phyloP scores from a whole-genome alignment of 495 filamentous ascomycete genomes.

The Astrothelium macrocarpum region DNA sequence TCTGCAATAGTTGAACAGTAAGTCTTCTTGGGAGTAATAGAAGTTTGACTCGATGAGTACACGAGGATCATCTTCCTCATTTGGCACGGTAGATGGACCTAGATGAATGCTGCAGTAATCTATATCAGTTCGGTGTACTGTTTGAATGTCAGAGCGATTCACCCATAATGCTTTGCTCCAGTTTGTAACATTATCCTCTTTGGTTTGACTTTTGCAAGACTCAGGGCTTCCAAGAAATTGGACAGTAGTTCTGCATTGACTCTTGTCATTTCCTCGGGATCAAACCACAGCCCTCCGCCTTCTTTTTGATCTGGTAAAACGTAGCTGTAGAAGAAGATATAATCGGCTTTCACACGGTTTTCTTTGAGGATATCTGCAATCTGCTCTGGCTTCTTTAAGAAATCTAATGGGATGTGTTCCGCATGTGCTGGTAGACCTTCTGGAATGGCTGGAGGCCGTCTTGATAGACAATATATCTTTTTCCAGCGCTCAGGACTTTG shows the following conservation, averaged over 20 bases:
- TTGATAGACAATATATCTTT: constrained; percentile 42
- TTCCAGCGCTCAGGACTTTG: constrained; percentile 38
- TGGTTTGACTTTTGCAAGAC: constrained; percentile 31
- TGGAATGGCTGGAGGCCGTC: constrained; percentile 33
- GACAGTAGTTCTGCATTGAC: constrained; percentile 28
- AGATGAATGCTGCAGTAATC: constrained; percentile 32
- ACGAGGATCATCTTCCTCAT: constrained; percentile 37
- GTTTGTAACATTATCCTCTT: constrained; percentile 39
- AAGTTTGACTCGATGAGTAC: constrained; percentile 39
- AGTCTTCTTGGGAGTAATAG: constrained; percentile 45
- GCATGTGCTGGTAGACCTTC: constrained; percentile 28
- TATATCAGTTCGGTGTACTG: neutral
- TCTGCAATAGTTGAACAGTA: constrained; percentile 30
- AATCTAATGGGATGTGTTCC: constrained; percentile 40
- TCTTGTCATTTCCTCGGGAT: constrained; percentile 35
- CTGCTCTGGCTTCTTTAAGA: constrained; percentile 31
- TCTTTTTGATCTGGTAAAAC: constrained; percentile 36
- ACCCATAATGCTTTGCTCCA: constrained; percentile 10
- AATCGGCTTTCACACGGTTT: constrained; percentile 32
- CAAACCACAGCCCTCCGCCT: constrained; percentile 36
- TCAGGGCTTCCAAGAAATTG: constrained; percentile 38
- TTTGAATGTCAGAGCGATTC: neutral
- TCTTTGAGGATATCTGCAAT: constrained; percentile 32
- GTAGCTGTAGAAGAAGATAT: constrained; percentile 48
- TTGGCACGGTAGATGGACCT: constrained; percentile 35